phyloP scores from a whole-genome alignment of 495 filamentous ascomycete genomes.

The Margaritispora aquatica region DNA sequence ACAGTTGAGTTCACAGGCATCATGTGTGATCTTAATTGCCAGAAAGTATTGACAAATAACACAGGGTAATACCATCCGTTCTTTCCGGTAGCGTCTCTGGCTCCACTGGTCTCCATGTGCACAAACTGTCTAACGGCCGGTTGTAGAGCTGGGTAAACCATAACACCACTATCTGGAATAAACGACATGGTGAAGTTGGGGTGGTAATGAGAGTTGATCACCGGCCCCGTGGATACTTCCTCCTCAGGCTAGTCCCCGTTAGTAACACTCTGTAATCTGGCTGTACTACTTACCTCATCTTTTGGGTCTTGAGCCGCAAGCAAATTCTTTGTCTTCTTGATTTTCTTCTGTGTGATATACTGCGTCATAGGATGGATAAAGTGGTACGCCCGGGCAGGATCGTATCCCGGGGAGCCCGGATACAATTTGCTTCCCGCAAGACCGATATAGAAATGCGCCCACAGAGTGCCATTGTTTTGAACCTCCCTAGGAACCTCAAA shows the following conservation, averaged over 20 bases:
- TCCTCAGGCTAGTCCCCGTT: conserved; percentile 21
- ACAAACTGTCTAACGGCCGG: conserved; percentile 72
- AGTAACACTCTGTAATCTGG: not conserved
- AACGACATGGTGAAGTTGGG: conserved; percentile 88
- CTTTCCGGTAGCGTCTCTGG: conserved; percentile 71
- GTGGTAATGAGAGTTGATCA: conserved; percentile 84
- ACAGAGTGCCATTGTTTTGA: conserved; percentile 89
- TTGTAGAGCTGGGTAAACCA: conserved; percentile 59
- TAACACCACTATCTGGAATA: conserved; percentile 70
- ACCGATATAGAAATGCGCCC: conserved; percentile 86
- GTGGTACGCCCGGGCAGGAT: conserved; percentile 68
- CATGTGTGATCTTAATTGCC: conserved; percentile 92
- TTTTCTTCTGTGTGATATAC: conserved; percentile 88
- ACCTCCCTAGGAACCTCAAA: conserved; percentile 73
- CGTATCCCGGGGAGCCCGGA: conserved; percentile 63
- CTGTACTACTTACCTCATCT: conserved; percentile 27
- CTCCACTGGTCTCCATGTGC: conserved; percentile 65
- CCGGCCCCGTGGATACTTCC: conserved; percentile 51
- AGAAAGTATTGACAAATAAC: conserved; percentile 90
- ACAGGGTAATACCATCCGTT: conserved; percentile 98
- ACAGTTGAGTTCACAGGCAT: conserved; percentile 88
- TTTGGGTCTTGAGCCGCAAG: conserved; percentile 52
- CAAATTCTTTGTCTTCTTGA: conserved; percentile 83
- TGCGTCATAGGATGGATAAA: conserved; percentile 82
- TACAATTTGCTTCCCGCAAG: conserved; percentile 69